Evolutionary conservation across 768 basidiomycete genomes (phyloP), one percentile per base, ranked within the genome.

Genomic region (Lepiota subincarnata): DNA sequence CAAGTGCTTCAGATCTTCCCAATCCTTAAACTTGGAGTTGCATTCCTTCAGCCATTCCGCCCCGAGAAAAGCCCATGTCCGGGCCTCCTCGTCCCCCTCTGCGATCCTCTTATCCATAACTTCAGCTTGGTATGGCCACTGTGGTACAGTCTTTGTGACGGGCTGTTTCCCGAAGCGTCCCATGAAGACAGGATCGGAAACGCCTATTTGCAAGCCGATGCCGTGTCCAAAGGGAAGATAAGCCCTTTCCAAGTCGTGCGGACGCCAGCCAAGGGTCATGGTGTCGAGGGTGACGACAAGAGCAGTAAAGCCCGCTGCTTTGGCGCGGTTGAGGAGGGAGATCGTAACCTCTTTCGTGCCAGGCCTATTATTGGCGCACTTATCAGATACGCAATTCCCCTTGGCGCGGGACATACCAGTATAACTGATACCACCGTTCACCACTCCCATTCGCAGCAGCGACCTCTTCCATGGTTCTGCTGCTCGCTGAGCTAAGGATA

Each of bases 201-300:
- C 73, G 46, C 85, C 87, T 20, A 87, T 75, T 62, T 89, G 84
- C 37, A 73, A 68, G 6, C 88, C 88, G 16, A 83, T 66, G 6
- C 87, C 86, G 53, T 85, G 82, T 0, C 60, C 59, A 62, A 89
- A 87, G 5, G 89, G 88, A 12, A 87, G 73, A 63, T 81, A 91
- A 0, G 80, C 72, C 2, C 66, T 75, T 45, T 80, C 75, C 50
- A 92, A 70, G 62, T 92, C 89, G 64, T 86, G 83, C 3, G 87
- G 87, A 2, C 87, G 81, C 86, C 86, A 91, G 19, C 87, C 89
- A 28, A 90, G 66, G 0, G 70, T 49, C 77, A 83, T 83, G 0
- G 87, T 86, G 66, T 92, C 89, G 11, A 91, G 73, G 0, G 90
- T 91, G 57, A 92, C 75, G n/a, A 92, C 80, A 34, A 92, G 82